Conservation (phyloP, 495 filamentous ascomycete species). For the Neurospora tetraspora region DNA sequence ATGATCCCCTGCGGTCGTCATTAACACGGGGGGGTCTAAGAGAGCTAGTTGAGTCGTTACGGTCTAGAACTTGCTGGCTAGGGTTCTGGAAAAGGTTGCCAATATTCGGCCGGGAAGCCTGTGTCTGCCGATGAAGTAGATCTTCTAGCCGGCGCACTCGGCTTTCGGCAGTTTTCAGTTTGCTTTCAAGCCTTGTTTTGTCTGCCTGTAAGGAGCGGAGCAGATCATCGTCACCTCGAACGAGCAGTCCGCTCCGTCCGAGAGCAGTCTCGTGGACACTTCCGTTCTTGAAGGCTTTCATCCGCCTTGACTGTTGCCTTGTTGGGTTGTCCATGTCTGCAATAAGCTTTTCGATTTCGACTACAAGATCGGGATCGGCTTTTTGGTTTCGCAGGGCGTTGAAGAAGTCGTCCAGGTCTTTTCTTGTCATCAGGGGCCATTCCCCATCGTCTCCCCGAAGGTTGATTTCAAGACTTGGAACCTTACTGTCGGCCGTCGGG, state of each 20-base stretch:
- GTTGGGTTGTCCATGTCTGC: slow-evolving; percentile 62
- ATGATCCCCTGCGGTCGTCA: slow-evolving; percentile 30
- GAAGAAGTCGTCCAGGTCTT: slow-evolving; percentile 59
- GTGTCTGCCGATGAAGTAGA: slow-evolving; percentile 76
- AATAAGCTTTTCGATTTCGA: slow-evolving; percentile 47
- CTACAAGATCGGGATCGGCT: slow-evolving; percentile 34
- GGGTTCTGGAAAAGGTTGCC: slow-evolving; percentile 51
- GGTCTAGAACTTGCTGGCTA: slow-evolving; percentile 27
- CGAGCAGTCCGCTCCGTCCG: slow-evolving; percentile 68
- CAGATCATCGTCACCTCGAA: slow-evolving; percentile 74
- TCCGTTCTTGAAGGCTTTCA: slow-evolving; percentile 91
- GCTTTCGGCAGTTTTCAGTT: slow-evolving; percentile 79
- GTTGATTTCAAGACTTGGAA: slow-evolving; percentile 75
- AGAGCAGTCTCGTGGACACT: slow-evolving; percentile 79
- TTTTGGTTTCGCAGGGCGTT: slow-evolving; percentile 46
- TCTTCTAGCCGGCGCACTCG: slow-evolving; percentile 89
- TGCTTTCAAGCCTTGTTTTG: slow-evolving; percentile 69
- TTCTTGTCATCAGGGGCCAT: slow-evolving; percentile 58
- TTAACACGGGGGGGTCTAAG: slow-evolving; percentile 23
- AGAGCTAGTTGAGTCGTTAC: slow-evolving; percentile 33
- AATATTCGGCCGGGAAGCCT: slow-evolving; percentile 57
- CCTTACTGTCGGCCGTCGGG: slow-evolving; percentile 31
- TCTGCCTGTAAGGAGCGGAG: slow-evolving; percentile 59
- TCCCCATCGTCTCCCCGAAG: slow-evolving; percentile 66
- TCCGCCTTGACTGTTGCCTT: slow-evolving; percentile 60